Conservation (phyloP, 2,329 filamentous ascomycete species). For the Diaporthe caulivora region DNA sequence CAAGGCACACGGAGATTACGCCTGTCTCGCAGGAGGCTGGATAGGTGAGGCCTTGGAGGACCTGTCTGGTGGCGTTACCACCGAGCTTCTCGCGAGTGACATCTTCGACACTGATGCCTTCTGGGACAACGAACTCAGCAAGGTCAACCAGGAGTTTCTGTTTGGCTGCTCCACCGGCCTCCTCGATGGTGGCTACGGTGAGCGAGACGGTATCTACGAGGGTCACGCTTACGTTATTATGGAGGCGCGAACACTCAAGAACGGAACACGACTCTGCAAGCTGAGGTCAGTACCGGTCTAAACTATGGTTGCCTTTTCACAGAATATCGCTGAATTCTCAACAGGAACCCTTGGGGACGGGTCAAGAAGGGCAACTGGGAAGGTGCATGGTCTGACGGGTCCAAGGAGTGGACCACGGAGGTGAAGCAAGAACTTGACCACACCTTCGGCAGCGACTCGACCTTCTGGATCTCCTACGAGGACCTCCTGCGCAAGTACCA, state of each 20-base stretch:
- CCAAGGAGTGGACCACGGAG: constrained; percentile 85
- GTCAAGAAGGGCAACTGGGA: constrained; percentile 84
- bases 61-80: constrained; percentile 74
- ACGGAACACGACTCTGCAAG: constrained; percentile 73
- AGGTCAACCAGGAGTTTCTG: constrained; percentile 82
- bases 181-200: constrained; percentile 58
- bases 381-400: constrained; percentile 84
- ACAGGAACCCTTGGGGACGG: constrained; percentile 81
- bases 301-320: rapidly evolving
- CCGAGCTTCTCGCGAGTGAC: constrained; percentile 74
- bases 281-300: constrained; percentile 55
- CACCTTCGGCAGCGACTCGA: constrained; percentile 82
- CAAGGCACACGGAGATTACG: constrained; percentile 85
- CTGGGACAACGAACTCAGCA: constrained; percentile 82
- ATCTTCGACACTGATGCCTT: constrained; percentile 82
- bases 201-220: constrained; percentile 69
- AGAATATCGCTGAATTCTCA: constrained; percentile 42
- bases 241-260: constrained; percentile 64
- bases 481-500: constrained; percentile 71
- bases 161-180: constrained; percentile 71
- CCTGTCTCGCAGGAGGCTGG: constrained; percentile 80
- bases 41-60: constrained; percentile 71
- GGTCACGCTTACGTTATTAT: constrained; percentile 73
- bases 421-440: constrained; percentile 81
- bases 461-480: constrained; percentile 71